Evolutionary conservation across 257 asterid species (phyloP).

Genomic region (Rhazya stricta): DNA sequence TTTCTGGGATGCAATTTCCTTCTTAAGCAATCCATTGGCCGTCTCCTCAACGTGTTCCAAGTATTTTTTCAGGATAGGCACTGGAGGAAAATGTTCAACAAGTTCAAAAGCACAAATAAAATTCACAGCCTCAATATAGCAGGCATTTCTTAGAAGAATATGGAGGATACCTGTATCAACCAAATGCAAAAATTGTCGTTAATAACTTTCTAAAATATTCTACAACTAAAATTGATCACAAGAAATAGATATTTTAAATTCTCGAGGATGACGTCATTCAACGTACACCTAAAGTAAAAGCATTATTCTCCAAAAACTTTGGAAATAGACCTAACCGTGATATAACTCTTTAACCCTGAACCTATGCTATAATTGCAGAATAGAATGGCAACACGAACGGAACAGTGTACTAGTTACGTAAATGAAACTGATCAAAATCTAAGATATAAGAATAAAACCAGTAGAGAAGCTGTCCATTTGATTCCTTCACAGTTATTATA

Average conservation of each 20-base stretch:
- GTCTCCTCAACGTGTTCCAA: neutral
- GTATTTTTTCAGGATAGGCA: constrained; percentile 3
- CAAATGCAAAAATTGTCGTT: neutral
- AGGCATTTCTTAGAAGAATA: neutral
- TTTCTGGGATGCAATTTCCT: neutral
- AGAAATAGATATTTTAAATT: neutral
- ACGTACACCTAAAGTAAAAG: neutral
- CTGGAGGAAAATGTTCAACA: constrained; percentile 13
- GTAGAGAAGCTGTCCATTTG: neutral
- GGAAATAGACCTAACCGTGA: neutral
- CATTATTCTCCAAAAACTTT: neutral
- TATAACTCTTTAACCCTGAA: neutral
- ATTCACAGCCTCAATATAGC: constrained; percentile 6
- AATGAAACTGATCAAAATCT: neutral
- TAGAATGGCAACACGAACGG: neutral
- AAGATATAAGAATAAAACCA: neutral
- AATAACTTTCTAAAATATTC: neutral
- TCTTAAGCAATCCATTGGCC: neutral
- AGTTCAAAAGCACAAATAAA: constrained; percentile 15
- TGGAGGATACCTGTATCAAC: neutral
- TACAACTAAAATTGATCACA: neutral
- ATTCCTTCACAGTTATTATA: neutral
- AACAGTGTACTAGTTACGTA: neutral
- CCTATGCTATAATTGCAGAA: neutral
- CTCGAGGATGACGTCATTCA: neutral